These are phyloP conservation scores for Skeletonema menzelii DNA, from an alignment of 108 stramenopile genomes.

Conservation along the genomic window DNA sequence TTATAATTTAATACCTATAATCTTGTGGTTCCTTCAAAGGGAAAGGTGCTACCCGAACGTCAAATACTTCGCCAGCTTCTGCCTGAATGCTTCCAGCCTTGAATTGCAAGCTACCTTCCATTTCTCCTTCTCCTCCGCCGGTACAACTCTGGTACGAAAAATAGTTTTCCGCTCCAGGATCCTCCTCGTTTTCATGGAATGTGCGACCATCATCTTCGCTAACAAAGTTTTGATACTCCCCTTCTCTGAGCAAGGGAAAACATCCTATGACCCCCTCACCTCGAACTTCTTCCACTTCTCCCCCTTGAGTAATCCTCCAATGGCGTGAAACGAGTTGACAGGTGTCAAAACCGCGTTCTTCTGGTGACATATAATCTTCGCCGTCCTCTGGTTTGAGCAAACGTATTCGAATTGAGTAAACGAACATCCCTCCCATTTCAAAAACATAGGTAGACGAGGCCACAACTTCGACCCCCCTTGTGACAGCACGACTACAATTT, in stretches of 20 bases:
- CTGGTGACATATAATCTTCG: constrained; percentile 41
- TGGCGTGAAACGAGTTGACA: constrained; percentile 56
- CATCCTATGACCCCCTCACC: constrained; percentile 62
- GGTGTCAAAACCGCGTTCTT: constrained; percentile 56
- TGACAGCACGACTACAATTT: constrained; percentile 51
- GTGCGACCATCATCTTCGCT: background rate
- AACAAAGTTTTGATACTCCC: constrained; percentile 26
- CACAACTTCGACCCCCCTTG: constrained; percentile 58
- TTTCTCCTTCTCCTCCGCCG: background rate
- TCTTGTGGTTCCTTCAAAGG: background rate
- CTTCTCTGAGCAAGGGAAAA: constrained; percentile 55
- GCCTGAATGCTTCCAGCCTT: constrained; percentile 8
- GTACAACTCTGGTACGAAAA: constrained; percentile 37
- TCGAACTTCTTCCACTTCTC: constrained; percentile 20
- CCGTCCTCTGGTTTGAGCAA: constrained; percentile 41
- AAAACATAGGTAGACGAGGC: constrained; percentile 48
- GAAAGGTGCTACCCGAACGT: constrained; percentile 36
- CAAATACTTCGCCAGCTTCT: constrained; percentile 22
- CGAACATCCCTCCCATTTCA: constrained; percentile 19
- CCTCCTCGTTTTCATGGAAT: background rate
- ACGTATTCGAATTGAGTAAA: constrained; percentile 57
- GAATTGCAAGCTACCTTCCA: constrained; percentile 33
- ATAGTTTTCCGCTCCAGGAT: background rate
- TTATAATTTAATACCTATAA: no score
- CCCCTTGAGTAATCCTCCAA: constrained; percentile 46